Percentiles rank a stretch among this genome's conserved stretches.
These are phyloP conservation scores for Aspergillus taichungensis DNA, from an alignment of 495 filamentous ascomycete genomes.

Conservation along the genomic window DNA sequence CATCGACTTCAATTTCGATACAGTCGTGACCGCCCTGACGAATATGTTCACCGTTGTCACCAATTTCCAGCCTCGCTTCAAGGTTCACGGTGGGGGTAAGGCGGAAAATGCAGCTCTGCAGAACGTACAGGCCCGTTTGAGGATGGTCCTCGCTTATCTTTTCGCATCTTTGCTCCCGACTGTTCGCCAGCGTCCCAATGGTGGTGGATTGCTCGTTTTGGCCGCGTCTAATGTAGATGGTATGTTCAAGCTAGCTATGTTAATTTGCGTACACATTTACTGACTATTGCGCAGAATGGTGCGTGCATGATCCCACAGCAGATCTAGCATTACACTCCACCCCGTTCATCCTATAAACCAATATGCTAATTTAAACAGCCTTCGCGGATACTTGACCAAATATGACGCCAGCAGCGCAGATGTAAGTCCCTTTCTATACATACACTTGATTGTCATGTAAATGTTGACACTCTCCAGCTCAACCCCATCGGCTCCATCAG, in stretches of 20 bases:
- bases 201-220: conserved; percentile 55
- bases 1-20: conserved; percentile 68
- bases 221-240: conserved; percentile 52
- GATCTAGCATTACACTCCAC: neutral
- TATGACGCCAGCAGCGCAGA: conserved; percentile 56
- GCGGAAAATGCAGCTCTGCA: conserved; percentile 65
- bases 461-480: conserved; percentile 17
- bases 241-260: conserved; percentile 4
- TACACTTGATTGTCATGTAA: conserved; percentile 2
- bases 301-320: conserved; percentile 3
- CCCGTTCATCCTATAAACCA: neutral
- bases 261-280: neutral
- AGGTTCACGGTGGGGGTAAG: conserved; percentile 52
- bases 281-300: conserved; percentile 27
- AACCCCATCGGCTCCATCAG: conserved; percentile 67
- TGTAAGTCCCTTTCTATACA: conserved; percentile 17
- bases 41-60: conserved; percentile 46
- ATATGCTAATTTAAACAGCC: conserved; percentile 13
- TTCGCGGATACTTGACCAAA: conserved; percentile 67
- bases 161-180: conserved; percentile 62
- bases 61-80: conserved; percentile 55
- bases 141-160: conserved; percentile 76
- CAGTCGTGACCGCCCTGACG: conserved; percentile 44
- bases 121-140: conserved; percentile 68
- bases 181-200: conserved; percentile 41